Evolutionary conservation across 345 rosid species (phyloP).

Genomic region (Raphanus sativus): DNA sequence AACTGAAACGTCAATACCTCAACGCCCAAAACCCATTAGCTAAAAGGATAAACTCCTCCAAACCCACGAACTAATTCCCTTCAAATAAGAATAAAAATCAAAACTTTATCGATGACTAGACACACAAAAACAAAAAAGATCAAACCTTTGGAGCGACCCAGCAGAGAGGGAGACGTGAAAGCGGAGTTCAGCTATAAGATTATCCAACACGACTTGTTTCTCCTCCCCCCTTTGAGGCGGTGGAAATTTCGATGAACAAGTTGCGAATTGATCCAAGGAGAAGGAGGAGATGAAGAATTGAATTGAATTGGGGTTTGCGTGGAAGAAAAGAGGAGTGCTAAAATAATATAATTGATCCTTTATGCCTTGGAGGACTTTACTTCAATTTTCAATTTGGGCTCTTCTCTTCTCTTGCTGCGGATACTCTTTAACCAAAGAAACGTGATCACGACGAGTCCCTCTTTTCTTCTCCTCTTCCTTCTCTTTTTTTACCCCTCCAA

Average conservation of each 20-base stretch:
- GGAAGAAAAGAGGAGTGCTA: slow-evolving; percentile 41
- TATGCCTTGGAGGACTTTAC: neutral
- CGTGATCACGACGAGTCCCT: slow-evolving; percentile 25
- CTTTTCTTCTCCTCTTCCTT: neutral
- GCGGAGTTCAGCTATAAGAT: slow-evolving; percentile 4
- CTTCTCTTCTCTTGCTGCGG: slow-evolving; percentile 15
- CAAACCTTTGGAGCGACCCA: slow-evolving; percentile 37
- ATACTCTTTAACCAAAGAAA: slow-evolving; percentile 21
- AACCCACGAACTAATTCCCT: slow-evolving; percentile 16
- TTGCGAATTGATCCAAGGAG: neutral
- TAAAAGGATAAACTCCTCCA: neutral
- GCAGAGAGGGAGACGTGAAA: too few relatives aligned
- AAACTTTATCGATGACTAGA: slow-evolving; percentile 16
- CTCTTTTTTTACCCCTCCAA: neutral
- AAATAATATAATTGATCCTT: slow-evolving; percentile 24
- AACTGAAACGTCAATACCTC: neutral
- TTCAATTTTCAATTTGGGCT: slow-evolving; percentile 23
- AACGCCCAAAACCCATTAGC: slow-evolving; percentile 18
- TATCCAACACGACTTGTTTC: neutral
- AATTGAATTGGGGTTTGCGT: slow-evolving; percentile 35
- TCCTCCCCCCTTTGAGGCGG: slow-evolving; percentile 1
- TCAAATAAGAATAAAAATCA: neutral
- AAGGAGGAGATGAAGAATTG: slow-evolving; percentile 20
- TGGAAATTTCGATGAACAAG: slow-evolving; percentile 15
- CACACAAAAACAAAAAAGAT: neutral